Evolutionary conservation across 495 filamentous ascomycete species (phyloP), one percentile per base, ranked within the genome.

Genomic region (Neurospora tetraspora): DNA sequence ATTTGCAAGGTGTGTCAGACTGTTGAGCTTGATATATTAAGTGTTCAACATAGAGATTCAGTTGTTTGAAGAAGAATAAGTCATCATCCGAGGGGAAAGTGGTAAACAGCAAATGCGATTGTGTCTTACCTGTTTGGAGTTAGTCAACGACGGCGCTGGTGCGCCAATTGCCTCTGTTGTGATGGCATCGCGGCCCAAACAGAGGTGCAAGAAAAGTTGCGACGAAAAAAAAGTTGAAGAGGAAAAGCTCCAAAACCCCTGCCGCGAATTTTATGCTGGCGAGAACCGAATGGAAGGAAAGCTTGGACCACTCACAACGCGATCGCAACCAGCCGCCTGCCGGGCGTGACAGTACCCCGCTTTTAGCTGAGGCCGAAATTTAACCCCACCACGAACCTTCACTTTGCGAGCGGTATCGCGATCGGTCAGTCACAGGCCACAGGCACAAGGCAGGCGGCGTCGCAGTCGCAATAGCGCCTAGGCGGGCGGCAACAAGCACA

Each of bases 11-110:
- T 71, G 27, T 34, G 74, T 88, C 86, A 88, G 85, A 88, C 85
- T 87, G 86, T 88, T 88, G 86, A 88, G 85, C 85, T 88, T 88
- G 86, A 88, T 84, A 79, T 75, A 81, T 82, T 77, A 70, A 71
- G 68, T 80, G 78, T 82, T 88, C 86, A 82, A 87, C 86, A 88
- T 86, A 76, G 61, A 76, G 71, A 75, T 87, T 88, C 85, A 83
- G 86, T 86, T 86, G 85, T 87, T 87, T 86, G 85, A 75, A 78
- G 83, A 82, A 85, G 80, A 77, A 61, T 81, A 74, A 82, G 76
- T 86, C 83, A 86, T 86, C 85, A 86, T 81, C 65, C 71, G 65
- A 73, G 45, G 69, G 70, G 61, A 39, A 39, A 34, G 31, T 31
- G 53, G 53, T 23, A 72, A 70, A 65, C 27, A 45, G 8, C 59